A percentile compares a stretch with the other conserved stretches of the same genome.
Evolutionary conservation across 148 eudicot species (phyloP).

Genomic region (Bassia scoparia): DNA sequence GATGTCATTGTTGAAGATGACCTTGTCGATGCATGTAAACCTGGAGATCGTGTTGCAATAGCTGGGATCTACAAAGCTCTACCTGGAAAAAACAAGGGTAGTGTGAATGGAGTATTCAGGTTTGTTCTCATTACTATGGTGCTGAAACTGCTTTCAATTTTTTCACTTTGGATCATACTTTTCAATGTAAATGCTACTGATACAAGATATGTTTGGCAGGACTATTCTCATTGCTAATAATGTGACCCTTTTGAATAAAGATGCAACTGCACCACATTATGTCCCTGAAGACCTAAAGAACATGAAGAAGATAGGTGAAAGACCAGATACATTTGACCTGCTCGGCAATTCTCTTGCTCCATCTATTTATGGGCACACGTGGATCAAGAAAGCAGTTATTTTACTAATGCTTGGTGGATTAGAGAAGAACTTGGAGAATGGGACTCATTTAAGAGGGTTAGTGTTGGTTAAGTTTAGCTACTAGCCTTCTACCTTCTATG

Average conservation of each 20-base stretch:
- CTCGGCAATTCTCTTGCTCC: conserved; percentile 93
- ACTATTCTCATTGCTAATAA: conserved; percentile 94
- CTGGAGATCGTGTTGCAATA: conserved; percentile 97
- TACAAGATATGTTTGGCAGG: conserved; percentile 36
- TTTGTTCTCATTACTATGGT: conserved; percentile 18
- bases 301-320: conserved; percentile 71
- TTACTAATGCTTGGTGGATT: conserved; percentile 90
- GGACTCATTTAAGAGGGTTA: conserved; percentile 95
- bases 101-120: conserved; percentile 99
- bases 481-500: neutral
- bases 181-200: neutral
- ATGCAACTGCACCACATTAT: conserved; percentile 81
- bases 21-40: conserved; percentile 94
- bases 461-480: conserved; percentile 20
- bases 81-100: conserved; percentile 92
- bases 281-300: conserved; percentile 65
- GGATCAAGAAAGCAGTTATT: conserved; percentile 97
- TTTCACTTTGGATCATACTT: neutral
- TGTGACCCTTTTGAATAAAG: conserved; percentile 86
- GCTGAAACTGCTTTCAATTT: conserved; percentile 5
- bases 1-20: conserved; percentile 95
- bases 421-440: conserved; percentile 96
- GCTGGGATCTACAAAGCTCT: conserved; percentile 96
- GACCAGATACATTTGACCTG: conserved; percentile 77
- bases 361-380: conserved; percentile 87